Evolutionary conservation across 1,284 basidiomycete species (phyloP), one percentile per base, ranked within the genome.

Genomic region (Phylloporus sp.): DNA sequence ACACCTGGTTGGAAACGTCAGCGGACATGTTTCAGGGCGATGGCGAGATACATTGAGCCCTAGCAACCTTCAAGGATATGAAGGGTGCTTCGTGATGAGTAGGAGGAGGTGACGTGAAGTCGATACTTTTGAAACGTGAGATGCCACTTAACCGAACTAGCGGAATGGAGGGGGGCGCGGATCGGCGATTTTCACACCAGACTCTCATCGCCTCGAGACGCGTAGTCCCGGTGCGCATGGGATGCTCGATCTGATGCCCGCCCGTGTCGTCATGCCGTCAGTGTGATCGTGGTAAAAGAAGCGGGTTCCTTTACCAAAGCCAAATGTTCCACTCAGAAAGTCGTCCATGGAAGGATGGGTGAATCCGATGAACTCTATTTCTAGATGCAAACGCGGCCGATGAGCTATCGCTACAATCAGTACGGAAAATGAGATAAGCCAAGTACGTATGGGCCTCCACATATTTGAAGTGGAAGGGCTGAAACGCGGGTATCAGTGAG

Each of bases 1-100:
- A 32, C 93, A 89, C 74, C 80, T 93, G 53, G 81, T 92, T 29
- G 91, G 91, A 5, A 84, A 86, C 65, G 75, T 74, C 12, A 77
- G 87, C 66, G 88, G 89, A 22, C 86, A 87, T 66, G 72, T 91
- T 39, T 85, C 86, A 20, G 91, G 91, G 55, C 82, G 91, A 54
- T 93, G 91, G 91, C 82, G 91, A 67, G 91, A 93, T 70, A 90
- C 89, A 12, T 71, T 89, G 56, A 91, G 84, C 62, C 84, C 86
- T 3, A 70, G 79, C 4, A 74, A 82, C 24, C 76, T 82, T 34
- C 74, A 80, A 26, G 91, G 91, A 15, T 92, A 92, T 68, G 90
- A 92, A 75, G 91, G 91, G 3, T 90, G 88, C 70, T 92, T 92
- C 72, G 83, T 84, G 46, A 89, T 92, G 89, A 85, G 84, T 66